phyloP scores from a whole-genome alignment of 1,139 yeast species.

The Hyphopichia fennica region DNA sequence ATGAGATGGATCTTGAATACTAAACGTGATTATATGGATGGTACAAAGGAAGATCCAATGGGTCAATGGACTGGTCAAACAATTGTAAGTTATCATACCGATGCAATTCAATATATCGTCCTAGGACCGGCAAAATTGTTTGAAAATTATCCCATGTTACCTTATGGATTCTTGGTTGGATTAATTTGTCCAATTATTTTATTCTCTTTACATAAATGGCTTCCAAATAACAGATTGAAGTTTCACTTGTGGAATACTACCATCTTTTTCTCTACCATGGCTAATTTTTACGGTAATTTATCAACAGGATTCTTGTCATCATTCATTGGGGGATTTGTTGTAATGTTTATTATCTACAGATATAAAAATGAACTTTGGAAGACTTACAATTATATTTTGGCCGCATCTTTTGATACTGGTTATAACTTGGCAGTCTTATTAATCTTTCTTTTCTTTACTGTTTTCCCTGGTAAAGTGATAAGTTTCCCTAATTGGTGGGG shows the following conservation, averaged over 20 bases:
- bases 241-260: constrained; percentile 38
- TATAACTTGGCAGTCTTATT: constrained; percentile 32
- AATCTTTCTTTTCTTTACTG: constrained; percentile 29
- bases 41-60: constrained; percentile 31
- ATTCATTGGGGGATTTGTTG: constrained; percentile 36
- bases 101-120: constrained; percentile 41
- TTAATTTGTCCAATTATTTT: constrained; percentile 27
- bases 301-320: constrained; percentile 40
- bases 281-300: constrained; percentile 39
- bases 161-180: constrained; percentile 37
- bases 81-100: constrained; percentile 31
- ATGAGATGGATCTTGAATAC: constrained; percentile 35
- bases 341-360: constrained; percentile 37
- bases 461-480: constrained; percentile 16
- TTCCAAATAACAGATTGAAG: constrained; percentile 17
- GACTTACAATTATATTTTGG: constrained; percentile 38
- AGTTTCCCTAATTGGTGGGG: constrained; percentile 44
- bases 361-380: constrained; percentile 31
- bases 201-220: constrained; percentile 18
- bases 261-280: constrained; percentile 37
- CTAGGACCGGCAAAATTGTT: constrained; percentile 38
- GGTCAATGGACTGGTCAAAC: constrained; percentile 47
- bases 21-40: constrained; percentile 30
- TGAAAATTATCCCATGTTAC: constrained; percentile 29
- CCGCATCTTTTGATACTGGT: constrained; percentile 45